Percentiles rank a stretch among this genome's conserved stretches.
phyloP scores from a whole-genome alignment of 2,329 filamentous ascomycete species.

The Pseudogymnoascus sp. region DNA sequence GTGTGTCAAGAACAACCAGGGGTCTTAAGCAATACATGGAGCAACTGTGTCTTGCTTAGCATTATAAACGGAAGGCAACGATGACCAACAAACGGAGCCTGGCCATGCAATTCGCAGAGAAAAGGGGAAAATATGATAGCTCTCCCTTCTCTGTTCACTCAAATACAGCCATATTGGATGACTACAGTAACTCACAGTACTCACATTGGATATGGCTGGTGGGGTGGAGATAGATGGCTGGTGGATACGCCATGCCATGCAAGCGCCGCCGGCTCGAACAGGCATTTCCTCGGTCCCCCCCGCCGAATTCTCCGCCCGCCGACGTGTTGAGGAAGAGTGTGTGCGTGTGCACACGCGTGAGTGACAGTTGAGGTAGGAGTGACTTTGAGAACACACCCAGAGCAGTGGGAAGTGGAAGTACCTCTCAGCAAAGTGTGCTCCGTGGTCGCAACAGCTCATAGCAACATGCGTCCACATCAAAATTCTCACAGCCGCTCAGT shows the following conservation, averaged over 20 bases:
- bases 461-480: not conserved
- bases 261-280: not conserved
- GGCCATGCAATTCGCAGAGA: not conserved
- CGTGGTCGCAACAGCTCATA: not conserved
- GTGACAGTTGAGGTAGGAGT: not conserved
- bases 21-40: not conserved
- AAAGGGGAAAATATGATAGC: not conserved
- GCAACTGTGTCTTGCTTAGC: not conserved
- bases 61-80: not conserved
- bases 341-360: not conserved
- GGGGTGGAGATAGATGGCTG: not conserved
- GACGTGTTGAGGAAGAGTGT: not conserved
- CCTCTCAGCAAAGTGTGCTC: not conserved
- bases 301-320: not conserved
- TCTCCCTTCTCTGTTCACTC: not conserved
- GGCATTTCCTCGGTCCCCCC: conserved; percentile 2
- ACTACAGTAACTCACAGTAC: not conserved
- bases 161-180: not conserved
- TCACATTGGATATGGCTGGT: not conserved
- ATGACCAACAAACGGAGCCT: not conserved
- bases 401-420: not conserved
- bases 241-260: not conserved
- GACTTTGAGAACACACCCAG: not conserved
- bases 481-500: not conserved
- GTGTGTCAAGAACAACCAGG: conserved; percentile 6